These are phyloP conservation scores for Neurospora tetrasperma DNA, from an alignment of 495 filamentous ascomycete genomes.

Conservation along the genomic window DNA sequence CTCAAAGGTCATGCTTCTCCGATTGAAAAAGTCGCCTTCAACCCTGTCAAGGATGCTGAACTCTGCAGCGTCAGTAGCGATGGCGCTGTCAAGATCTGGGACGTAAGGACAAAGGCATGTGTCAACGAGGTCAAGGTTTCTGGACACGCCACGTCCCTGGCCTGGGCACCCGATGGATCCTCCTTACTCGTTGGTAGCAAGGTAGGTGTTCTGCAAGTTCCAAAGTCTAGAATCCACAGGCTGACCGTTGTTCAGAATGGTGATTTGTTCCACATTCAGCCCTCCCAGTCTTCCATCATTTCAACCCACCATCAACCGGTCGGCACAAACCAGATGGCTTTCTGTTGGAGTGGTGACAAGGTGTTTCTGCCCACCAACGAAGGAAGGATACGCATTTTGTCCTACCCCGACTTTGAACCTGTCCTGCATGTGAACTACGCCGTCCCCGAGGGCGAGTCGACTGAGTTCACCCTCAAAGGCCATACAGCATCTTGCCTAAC, in stretches of 20 bases:
- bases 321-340: slow-evolving; percentile 74
- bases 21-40: slow-evolving; percentile 84
- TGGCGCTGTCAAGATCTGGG: slow-evolving; percentile 86
- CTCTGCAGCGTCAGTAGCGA: slow-evolving; percentile 78
- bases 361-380: slow-evolving; percentile 77
- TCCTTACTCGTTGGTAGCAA: slow-evolving; percentile 76
- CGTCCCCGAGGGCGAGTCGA: slow-evolving; percentile 26
- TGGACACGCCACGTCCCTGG: slow-evolving; percentile 71
- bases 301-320: slow-evolving; percentile 57
- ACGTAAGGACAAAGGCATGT: slow-evolving; percentile 70
- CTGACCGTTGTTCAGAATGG: slow-evolving; percentile 45
- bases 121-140: slow-evolving; percentile 72
- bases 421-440: slow-evolving; percentile 28
- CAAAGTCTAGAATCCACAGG: background rate
- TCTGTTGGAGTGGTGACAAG: slow-evolving; percentile 62
- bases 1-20: slow-evolving; percentile 66
- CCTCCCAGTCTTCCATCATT: slow-evolving; percentile 39
- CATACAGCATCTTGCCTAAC: slow-evolving; percentile 72
- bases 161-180: slow-evolving; percentile 81
- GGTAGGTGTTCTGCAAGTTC: slow-evolving; percentile 38
- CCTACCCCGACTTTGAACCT: slow-evolving; percentile 53
- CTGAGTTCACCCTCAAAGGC: slow-evolving; percentile 58
- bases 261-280: slow-evolving; percentile 55
- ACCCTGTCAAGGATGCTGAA: slow-evolving; percentile 79
- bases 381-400: slow-evolving; percentile 70